These are phyloP conservation scores for Lentinula guzmanii DNA, from an alignment of 768 basidiomycete genomes.

Conservation along the genomic window DNA sequence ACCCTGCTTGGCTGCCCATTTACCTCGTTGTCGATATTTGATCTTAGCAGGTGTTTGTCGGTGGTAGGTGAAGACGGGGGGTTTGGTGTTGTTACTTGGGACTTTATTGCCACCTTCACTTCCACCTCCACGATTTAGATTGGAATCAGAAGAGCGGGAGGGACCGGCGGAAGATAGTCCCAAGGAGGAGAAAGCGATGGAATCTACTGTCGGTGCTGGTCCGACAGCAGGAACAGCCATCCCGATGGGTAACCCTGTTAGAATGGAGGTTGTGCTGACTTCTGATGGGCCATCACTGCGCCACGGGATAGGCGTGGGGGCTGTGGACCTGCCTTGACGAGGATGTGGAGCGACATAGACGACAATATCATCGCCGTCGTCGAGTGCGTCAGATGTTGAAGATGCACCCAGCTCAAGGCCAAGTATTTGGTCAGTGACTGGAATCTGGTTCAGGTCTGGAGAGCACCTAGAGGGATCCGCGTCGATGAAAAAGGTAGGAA, in stretches of 20 bases:
- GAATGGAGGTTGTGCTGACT: neutral
- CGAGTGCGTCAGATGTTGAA: slow-evolving; percentile 14
- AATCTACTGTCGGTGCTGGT: slow-evolving; percentile 17
- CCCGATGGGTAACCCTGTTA: neutral
- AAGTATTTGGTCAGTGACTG: neutral
- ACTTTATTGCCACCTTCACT: neutral
- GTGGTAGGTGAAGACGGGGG: slow-evolving; percentile 21
- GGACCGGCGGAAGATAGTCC: slow-evolving; percentile 8
- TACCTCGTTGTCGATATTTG: slow-evolving; percentile 18
- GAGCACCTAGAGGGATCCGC: slow-evolving; percentile 23
- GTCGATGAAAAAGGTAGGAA: slow-evolving; percentile 33
- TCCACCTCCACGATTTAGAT: too few relatives aligned
- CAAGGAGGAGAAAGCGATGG: slow-evolving; percentile 31
- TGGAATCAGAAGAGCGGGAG: neutral
- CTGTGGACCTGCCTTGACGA: slow-evolving; percentile 20
- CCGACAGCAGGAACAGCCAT: neutral
- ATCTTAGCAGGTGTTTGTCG: slow-evolving; percentile 17
- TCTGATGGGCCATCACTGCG: neutral
- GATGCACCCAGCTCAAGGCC: slow-evolving; percentile 3
- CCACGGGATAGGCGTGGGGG: neutral
- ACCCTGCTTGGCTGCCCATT: slow-evolving; percentile 4
- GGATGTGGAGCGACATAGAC: slow-evolving; percentile 78
- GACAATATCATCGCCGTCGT: slow-evolving; percentile 58
- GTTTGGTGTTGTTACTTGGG: neutral
- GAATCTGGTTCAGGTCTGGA: slow-evolving; percentile 8